These are phyloP conservation scores for Cenchrus fungigraminus DNA, from an alignment of 176 grass and related monocot genomes.

Conservation along the genomic window DNA sequence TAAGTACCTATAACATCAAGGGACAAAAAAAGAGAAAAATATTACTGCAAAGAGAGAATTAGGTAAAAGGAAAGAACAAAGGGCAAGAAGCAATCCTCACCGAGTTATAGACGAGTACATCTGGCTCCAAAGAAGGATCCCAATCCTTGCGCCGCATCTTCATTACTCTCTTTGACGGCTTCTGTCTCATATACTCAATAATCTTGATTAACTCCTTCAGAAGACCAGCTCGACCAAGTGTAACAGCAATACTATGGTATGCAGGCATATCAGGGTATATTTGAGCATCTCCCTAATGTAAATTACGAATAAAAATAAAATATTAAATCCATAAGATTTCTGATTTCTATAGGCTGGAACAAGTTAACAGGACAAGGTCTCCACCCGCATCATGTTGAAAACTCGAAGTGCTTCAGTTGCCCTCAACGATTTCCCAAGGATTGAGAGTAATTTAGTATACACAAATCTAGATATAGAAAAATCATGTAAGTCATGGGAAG, in stretches of 20 bases:
- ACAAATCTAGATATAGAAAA: slow-evolving; percentile 75
- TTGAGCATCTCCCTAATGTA: slow-evolving; percentile 73
- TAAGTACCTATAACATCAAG: slow-evolving; percentile 70
- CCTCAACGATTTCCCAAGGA: slow-evolving; percentile 81
- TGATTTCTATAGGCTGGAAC: slow-evolving; percentile 16
- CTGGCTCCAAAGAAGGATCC: slow-evolving; percentile 87
- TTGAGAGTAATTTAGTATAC: slow-evolving; percentile 83
- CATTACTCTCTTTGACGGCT: slow-evolving; percentile 66
- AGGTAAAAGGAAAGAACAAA: slow-evolving; percentile 19
- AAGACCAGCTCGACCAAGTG: slow-evolving; percentile 90
- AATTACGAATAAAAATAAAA: slow-evolving; percentile 37
- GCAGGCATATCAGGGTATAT: slow-evolving; percentile 95
- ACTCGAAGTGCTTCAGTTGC: slow-evolving; percentile 79
- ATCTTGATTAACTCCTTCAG: slow-evolving; percentile 77
- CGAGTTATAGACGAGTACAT: slow-evolving; percentile 85
- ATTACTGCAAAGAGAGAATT: slow-evolving; percentile 13
- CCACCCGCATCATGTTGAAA: slow-evolving; percentile 83
- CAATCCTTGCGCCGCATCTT: slow-evolving; percentile 68
- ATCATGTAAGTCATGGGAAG: slow-evolving; percentile 20
- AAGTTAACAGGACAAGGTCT: slow-evolving; percentile 5
- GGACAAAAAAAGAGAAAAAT: slow-evolving; percentile 16
- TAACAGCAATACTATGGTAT: slow-evolving; percentile 87
- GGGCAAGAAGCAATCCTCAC: slow-evolving; percentile 43
- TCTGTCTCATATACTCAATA: slow-evolving; percentile 75
- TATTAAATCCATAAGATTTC: neutral